Evolutionary conservation across 306 rosid genomes (phyloP), one percentile per base, ranked within the genome.

Genomic region (Neltuma alba): DNA sequence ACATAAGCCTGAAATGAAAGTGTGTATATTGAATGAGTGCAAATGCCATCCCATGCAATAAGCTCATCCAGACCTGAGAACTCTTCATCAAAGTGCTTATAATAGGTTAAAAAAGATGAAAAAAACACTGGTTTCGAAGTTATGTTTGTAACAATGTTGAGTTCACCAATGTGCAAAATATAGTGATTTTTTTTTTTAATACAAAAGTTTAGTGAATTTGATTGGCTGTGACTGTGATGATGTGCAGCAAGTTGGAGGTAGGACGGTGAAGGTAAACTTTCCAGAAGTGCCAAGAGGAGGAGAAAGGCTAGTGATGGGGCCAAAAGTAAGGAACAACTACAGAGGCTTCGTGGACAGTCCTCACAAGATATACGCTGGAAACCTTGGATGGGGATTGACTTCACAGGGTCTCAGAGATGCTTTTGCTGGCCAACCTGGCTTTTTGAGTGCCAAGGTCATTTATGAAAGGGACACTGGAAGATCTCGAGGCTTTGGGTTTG

Each of bases 281-380:
- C 97, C 98, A 50, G 98, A 95, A 83, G 99, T 92, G 63, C 98
- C 99, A 2, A 89, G 78, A 81, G 99, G 99, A 76, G 98, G 98
- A 48, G 98, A 95, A 82, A 93, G 89, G 86, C 88, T 91, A 50
- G 91, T 90, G 18, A 83, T 95, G 89, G 90, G 93, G 16, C 88
- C 91, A 9, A 89, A 61, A 86, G 52, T 85, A 13, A 67, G 89
- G 79, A 74, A 64, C 83, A 79, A 75, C 85, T 78, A 80, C 87
- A 89, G 80, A 82, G 88, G 89, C 81, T 95, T 86, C 72, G 74
- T 89, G 48, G 97, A 93, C 79, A 91, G 97, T 74, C 97, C 99
- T 82, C 86, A 95, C 79, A 93, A 91, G 83, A 79, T 95, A 67
- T 93, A 93, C 81, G 97, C 96, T 7, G 99, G 99, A 71, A 95